These are phyloP conservation scores for Tricholoma bakamatsutake DNA, from an alignment of 768 basidiomycete genomes.

Conservation along the genomic window DNA sequence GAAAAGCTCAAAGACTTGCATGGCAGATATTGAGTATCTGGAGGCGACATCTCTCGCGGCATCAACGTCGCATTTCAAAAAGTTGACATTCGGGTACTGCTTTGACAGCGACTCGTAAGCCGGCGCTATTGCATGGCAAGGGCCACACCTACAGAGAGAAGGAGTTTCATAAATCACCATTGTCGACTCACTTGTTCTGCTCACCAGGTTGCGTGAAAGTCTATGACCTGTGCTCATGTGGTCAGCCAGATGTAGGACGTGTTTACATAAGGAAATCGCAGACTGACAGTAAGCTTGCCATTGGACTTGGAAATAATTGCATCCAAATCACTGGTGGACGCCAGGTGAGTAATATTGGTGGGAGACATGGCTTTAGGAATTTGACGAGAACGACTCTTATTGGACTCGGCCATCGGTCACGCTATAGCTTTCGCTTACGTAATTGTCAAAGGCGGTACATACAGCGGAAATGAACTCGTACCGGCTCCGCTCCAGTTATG, in stretches of 20 bases:
- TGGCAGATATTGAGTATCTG: slow-evolving; percentile 60
- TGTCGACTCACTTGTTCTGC: slow-evolving; percentile 4
- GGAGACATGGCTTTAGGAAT: slow-evolving; percentile 32
- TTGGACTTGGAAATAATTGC: slow-evolving; percentile 50
- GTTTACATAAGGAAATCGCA: not conserved
- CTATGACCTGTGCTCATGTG: slow-evolving; percentile 57
- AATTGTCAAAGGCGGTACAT: too few relatives aligned
- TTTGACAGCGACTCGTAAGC: slow-evolving; percentile 64
- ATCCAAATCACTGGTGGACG: slow-evolving; percentile 59
- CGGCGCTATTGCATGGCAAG: slow-evolving; percentile 81
- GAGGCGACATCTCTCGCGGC: slow-evolving; percentile 61
- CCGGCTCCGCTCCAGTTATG: not conserved
- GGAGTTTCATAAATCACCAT: not conserved
- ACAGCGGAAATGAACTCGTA: too few relatives aligned
- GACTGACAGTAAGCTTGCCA: slow-evolving; percentile 57
- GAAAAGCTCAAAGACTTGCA: slow-evolving; percentile 39
- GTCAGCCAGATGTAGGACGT: not conserved
- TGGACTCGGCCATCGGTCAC: not conserved
- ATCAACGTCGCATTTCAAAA: slow-evolving; percentile 82
- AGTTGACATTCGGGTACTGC: slow-evolving; percentile 66
- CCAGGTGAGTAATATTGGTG: slow-evolving; percentile 45
- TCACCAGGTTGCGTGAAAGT: slow-evolving; percentile 83
- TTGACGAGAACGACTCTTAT: not conserved
- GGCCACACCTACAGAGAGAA: slow-evolving; percentile 60
- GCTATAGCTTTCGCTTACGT: too few relatives aligned